Percentiles rank a stretch among this genome's conserved stretches.
phyloP scores from a whole-genome alignment of 139 green algal species.

The Chlorella vulgaris region DNA sequence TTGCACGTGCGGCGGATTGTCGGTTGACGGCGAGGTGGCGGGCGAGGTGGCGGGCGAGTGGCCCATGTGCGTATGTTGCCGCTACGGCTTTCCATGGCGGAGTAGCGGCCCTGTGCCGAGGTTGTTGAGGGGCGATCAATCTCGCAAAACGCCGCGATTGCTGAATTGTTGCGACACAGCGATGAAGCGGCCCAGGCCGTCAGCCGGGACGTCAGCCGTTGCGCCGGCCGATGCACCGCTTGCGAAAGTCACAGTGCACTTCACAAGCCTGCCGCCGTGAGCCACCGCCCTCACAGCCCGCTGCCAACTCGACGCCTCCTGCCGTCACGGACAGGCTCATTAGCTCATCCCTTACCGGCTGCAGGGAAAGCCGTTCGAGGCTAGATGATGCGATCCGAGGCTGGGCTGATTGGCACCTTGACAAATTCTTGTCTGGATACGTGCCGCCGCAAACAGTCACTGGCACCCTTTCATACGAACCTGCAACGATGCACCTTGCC shows the following conservation, averaged over 20 bases:
- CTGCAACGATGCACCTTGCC: background rate
- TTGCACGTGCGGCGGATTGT: too few relatives aligned
- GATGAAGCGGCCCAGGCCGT: too few relatives aligned
- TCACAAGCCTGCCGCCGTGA: background rate
- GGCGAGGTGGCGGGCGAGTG: too few relatives aligned
- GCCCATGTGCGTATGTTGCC: too few relatives aligned
- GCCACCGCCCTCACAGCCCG: background rate
- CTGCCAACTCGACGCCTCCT: background rate
- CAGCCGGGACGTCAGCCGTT: background rate
- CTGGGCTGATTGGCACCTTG: constrained; percentile 32
- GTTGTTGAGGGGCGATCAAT: too few relatives aligned
- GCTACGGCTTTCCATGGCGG: too few relatives aligned
- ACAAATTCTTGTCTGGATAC: constrained; percentile 1
- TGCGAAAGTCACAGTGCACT: background rate
- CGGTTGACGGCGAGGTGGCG: too few relatives aligned
- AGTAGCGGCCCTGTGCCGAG: too few relatives aligned
- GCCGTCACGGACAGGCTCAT: too few relatives aligned
- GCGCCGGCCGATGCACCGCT: background rate
- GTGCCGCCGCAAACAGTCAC: background rate
- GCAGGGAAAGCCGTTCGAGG: constrained; percentile 22
- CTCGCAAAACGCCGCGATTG: too few relatives aligned
- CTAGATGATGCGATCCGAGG: constrained; percentile 22
- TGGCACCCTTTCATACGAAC: background rate
- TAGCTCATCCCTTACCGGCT: background rate
- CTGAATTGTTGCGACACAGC: too few relatives aligned